Percentiles rank a stretch among this genome's conserved stretches.
Conservation (phyloP, 257 asterid genomes). For the Ballota nigra region DNA sequence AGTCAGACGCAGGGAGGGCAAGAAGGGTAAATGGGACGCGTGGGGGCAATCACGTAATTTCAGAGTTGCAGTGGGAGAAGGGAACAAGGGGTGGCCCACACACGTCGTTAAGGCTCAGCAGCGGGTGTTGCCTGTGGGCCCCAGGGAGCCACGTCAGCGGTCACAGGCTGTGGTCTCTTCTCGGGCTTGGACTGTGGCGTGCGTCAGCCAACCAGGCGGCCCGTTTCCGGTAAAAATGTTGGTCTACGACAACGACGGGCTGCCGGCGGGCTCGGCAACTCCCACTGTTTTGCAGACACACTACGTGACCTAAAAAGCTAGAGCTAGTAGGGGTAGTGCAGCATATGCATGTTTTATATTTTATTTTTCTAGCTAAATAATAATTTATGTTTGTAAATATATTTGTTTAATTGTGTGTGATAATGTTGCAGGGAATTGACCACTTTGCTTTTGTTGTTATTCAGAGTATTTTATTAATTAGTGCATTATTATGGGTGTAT, state of each 20-base stretch:
- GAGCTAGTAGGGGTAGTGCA: constrained; percentile 17
- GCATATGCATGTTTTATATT: constrained; percentile 22
- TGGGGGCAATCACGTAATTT: constrained; percentile 27
- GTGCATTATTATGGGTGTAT: constrained; percentile 17
- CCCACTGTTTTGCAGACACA: constrained; percentile 32
- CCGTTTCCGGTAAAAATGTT: constrained; percentile 63
- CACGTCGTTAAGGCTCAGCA: constrained; percentile 11
- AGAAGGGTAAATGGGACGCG: constrained; percentile 9
- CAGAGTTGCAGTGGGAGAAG: constrained; percentile 25
- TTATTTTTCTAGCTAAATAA: neutral
- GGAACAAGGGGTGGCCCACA: constrained; percentile 40
- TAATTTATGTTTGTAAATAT: neutral
- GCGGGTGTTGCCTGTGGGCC: constrained; percentile 49
- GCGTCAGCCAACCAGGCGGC: constrained; percentile 60
- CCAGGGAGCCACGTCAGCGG: constrained; percentile 43
- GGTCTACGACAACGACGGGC: constrained; percentile 67
- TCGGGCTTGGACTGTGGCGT: constrained; percentile 29
- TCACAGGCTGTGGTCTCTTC: constrained; percentile 18
- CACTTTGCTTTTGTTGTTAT: constrained; percentile 5
- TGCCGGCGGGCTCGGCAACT: constrained; percentile 60
- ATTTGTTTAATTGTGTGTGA: neutral
- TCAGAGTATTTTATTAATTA: neutral
- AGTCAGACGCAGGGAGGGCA: constrained; percentile 29
- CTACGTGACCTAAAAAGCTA: constrained; percentile 27
- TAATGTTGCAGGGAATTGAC: neutral